phyloP scores from a whole-genome alignment of 768 basidiomycete species.

The Exsudoporus frostii region DNA sequence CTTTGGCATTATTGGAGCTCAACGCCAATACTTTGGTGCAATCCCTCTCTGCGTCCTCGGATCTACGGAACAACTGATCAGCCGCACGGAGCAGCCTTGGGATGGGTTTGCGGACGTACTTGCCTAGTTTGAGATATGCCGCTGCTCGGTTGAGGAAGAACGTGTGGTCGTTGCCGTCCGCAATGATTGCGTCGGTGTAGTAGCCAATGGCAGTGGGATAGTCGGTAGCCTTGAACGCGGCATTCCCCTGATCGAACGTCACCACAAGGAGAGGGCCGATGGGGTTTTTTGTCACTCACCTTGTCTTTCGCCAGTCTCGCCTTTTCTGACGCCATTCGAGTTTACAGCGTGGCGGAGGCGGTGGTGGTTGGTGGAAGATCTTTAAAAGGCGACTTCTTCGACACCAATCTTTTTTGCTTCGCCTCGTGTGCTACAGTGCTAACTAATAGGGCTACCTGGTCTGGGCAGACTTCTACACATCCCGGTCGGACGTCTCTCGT shows the following conservation, averaged over 20 bases:
- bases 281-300: conserved; percentile 4
- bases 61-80: conserved; percentile 38
- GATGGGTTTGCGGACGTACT: conserved; percentile 55
- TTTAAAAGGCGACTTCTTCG: neutral
- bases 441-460: neutral
- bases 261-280: neutral
- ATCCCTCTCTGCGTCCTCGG: conserved; percentile 79
- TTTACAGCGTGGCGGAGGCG: neutral
- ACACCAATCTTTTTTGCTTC: neutral
- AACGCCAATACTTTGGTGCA: conserved; percentile 63
- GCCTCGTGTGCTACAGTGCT: neutral
- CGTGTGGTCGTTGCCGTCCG: conserved; percentile 68
- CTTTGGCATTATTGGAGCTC: conserved; percentile 67
- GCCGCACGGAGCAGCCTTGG: neutral
- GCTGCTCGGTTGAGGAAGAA: conserved; percentile 86
- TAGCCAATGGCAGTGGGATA: conserved; percentile 79
- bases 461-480: neutral
- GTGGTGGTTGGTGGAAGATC: conserved; percentile 6
- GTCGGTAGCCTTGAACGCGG: conserved; percentile 78
- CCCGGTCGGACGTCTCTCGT: neutral
- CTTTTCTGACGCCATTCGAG: conserved; percentile 34
- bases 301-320: conserved; percentile 35
- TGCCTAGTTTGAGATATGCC: conserved; percentile 91
- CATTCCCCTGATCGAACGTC: conserved; percentile 63
- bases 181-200: conserved; percentile 77